Percentiles rank a stretch among this genome's conserved stretches.
These are phyloP conservation scores for Aspergillus brunneoviolaceus DNA, from an alignment of 2,329 filamentous ascomycete genomes.

Conservation along the genomic window DNA sequence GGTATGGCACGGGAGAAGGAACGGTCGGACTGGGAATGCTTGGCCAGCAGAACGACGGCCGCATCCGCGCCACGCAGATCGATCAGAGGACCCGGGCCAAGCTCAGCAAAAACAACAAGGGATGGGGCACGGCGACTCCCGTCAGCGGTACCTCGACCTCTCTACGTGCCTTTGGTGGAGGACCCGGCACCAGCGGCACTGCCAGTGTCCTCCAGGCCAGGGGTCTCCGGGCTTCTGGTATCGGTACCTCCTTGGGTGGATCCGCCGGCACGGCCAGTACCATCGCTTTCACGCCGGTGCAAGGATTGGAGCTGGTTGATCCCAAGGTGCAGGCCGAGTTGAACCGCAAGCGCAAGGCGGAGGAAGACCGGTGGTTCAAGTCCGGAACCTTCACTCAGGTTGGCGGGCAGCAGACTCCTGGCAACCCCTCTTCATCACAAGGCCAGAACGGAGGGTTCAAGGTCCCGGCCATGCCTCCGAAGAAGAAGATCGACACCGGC, in stretches of 20 bases:
- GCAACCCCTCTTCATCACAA: constrained; percentile 24
- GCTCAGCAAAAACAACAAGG: constrained; percentile 90
- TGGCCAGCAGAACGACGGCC: constrained; percentile 81
- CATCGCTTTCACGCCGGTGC: constrained; percentile 89
- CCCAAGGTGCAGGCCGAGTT: constrained; percentile 87
- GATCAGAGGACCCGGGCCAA: constrained; percentile 92
- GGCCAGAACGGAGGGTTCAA: constrained; percentile 70
- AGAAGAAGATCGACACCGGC: constrained; percentile 71
- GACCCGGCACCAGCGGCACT: constrained; percentile 61
- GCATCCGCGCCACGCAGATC: constrained; percentile 82
- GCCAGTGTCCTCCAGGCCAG: constrained; percentile 71
- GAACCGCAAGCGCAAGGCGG: constrained; percentile 85
- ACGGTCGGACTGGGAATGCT: constrained; percentile 95
- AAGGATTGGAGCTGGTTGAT: constrained; percentile 92
- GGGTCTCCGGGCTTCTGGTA: constrained; percentile 77
- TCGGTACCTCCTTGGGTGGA: constrained; percentile 67
- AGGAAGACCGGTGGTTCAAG: constrained; percentile 96
- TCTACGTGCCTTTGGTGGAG: constrained; percentile 66
- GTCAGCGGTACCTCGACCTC: constrained; percentile 69
- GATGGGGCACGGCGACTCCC: constrained; percentile 74
- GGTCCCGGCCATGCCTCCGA: constrained; percentile 70
- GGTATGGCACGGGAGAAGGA: constrained; percentile 81
- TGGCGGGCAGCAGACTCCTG: constrained; percentile 41
- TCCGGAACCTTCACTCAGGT: constrained; percentile 95
- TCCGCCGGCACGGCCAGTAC: constrained; percentile 76